phyloP scores from a whole-genome alignment of 352 stramenopile species.

The Aphanomyces cochlioides region DNA sequence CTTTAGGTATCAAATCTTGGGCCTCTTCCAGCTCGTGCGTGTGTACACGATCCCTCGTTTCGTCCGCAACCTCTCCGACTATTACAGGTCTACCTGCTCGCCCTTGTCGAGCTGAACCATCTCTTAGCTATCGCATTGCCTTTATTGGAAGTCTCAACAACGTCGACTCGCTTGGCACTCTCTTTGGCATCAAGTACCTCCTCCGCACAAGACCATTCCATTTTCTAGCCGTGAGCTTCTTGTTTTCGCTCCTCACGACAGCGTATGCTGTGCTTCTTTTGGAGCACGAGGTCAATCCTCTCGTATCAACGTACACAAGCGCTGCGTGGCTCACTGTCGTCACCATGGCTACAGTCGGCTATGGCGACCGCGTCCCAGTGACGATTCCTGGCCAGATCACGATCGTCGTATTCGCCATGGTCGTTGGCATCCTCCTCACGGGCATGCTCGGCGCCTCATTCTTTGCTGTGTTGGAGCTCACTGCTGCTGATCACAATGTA shows the following conservation, averaged over 20 bases:
- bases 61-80: constrained; percentile 71
- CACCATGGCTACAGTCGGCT: constrained; percentile 74
- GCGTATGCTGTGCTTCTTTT: constrained; percentile 65
- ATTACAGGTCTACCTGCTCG: constrained; percentile 47
- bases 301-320: constrained; percentile 54
- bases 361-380: constrained; percentile 57
- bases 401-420: constrained; percentile 61
- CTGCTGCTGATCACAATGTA: constrained; percentile 58
- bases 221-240: constrained; percentile 47
- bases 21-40: constrained; percentile 57
- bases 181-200: constrained; percentile 83
- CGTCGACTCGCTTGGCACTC: constrained; percentile 66
- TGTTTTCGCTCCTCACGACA: constrained; percentile 45
- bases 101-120: background rate
- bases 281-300: constrained; percentile 59
- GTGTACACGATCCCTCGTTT: constrained; percentile 76
- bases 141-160: constrained; percentile 70
- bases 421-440: constrained; percentile 62
- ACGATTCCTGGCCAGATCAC: constrained; percentile 57
- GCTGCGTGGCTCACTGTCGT: constrained; percentile 65
- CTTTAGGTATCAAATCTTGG: constrained; percentile 58
- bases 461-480: constrained; percentile 53
- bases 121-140: constrained; percentile 61
- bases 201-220: constrained; percentile 63
- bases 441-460: constrained; percentile 64